phyloP scores from a whole-genome alignment of 306 rosid species.

The Amphicarpaea edgeworthii region DNA sequence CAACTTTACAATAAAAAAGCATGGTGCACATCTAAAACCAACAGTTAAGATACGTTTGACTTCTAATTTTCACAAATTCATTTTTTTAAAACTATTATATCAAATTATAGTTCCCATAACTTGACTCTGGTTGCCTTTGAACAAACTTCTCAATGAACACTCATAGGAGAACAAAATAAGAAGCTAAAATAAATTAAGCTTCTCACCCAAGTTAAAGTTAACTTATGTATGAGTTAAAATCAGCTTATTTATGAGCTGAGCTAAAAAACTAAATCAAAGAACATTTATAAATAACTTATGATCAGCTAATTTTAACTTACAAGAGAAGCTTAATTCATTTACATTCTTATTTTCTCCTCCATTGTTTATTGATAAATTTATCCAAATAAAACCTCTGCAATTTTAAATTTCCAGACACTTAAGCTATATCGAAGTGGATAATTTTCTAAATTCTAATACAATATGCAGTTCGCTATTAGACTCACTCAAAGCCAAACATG shows the following conservation, averaged over 20 bases:
- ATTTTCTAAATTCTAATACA: not conserved
- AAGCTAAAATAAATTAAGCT: too few species aligned
- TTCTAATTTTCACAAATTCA: conserved; percentile 22
- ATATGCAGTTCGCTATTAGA: not conserved
- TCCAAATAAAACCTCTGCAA: not conserved
- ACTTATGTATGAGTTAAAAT: too few species aligned
- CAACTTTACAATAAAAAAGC: conserved; percentile 16
- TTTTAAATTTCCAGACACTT: conserved; percentile 1
- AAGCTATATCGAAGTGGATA: not conserved
- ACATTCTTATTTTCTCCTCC: too few species aligned
- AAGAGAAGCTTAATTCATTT: too few species aligned
- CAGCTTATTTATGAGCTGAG: too few species aligned
- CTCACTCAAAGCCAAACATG: conserved; percentile 6
- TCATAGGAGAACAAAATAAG: too few species aligned
- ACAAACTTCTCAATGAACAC: too few species aligned
- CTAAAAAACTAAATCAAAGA: too few species aligned
- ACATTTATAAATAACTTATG: not conserved
- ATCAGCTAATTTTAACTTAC: not conserved
- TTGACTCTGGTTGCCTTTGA: not conserved
- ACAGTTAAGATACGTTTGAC: conserved; percentile 1
- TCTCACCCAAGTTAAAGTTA: too few species aligned
- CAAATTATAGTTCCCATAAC: not conserved
- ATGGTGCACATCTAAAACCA: not conserved
- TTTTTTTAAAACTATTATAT: not conserved
- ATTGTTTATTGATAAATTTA: not conserved